Evolutionary conservation across 2,329 filamentous ascomycete species (phyloP), one percentile per base, ranked within the genome.

Genomic region (Elsinoe necatrix): DNA sequence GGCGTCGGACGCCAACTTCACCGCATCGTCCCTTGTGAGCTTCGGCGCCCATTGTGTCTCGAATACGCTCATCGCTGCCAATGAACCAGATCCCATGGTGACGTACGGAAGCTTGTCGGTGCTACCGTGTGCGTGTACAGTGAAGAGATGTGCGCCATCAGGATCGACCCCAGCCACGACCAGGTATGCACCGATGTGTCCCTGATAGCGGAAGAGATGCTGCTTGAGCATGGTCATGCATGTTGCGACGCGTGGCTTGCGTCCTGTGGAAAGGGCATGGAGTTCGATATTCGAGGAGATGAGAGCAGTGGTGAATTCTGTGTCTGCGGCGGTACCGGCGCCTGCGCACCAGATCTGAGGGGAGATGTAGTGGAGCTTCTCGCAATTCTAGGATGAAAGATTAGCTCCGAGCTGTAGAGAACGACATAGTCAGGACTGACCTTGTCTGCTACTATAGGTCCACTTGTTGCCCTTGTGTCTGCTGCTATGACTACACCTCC

Each of bases 181-280:
- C 58, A 98, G 85, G 75, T 98, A 98, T 62, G 93, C 93, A 65
- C 95, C 93, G 65, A 98, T 95, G 77, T 98, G 82, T 65, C 93
- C 93, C 73, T 98, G 93, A 80, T 98, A 89, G 66, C 88, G 85
- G 86, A 98, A 98, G 61, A 98, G 87, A 73, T 98, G 93, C 77
- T 98, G 93, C 80, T 98, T 98, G 63, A 98, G 85, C 79, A 98
- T 86, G 54, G 93, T 98, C 93, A 98, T 98, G 80, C 91, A 95
- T 61, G 93, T 98, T 64, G 96, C 91, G 65, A 98, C 95, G 70
- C 93, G 90, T 59, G 93, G 92, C 74, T 93, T 90, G 72, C 93
- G 92, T 73, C 92, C 92, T 27, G 93, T 97, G 57, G 90, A 96
- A 67, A 98, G 86, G 56, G 92, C 83, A 79, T 98, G 93, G 60